phyloP scores from a whole-genome alignment of 2,329 filamentous ascomycete genomes.

The Arthroderma sp. region DNA sequence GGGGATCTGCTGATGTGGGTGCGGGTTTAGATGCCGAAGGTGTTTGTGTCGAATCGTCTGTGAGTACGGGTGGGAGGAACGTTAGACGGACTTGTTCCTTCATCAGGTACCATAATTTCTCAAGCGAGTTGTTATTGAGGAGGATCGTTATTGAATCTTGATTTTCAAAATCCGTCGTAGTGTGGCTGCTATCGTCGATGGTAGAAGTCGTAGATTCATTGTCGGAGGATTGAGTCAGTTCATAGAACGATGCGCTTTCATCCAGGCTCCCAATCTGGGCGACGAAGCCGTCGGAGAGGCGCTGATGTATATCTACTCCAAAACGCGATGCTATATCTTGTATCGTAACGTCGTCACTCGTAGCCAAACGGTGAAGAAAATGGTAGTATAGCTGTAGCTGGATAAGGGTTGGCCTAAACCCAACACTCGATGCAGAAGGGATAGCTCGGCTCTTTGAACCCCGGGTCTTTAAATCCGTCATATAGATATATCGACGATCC shows the following conservation, averaged over 20 bases:
- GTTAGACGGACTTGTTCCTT: conserved; percentile 46
- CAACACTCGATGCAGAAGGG: conserved; percentile 45
- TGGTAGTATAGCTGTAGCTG: conserved; percentile 85
- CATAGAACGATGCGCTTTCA: conserved; percentile 19
- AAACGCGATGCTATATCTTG: conserved; percentile 58
- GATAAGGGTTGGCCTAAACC: conserved; percentile 62
- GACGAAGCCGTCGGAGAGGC: conserved; percentile 70
- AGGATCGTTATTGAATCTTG: conserved; percentile 40
- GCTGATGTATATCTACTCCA: conserved; percentile 46
- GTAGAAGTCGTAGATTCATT: conserved; percentile 8
- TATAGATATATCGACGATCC: conserved; percentile 40
- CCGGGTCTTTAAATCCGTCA: conserved; percentile 83
- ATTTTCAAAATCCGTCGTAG: conserved; percentile 18
- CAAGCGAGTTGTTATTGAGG: conserved; percentile 46
- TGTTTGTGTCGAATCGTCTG: conserved; percentile 10
- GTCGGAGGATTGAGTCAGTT: conserved; percentile 17
- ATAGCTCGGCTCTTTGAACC: conserved; percentile 40
- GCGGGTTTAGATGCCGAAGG: conserved; percentile 20
- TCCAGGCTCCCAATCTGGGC: conserved; percentile 58
- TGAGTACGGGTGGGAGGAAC: conserved; percentile 20
- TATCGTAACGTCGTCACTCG: conserved; percentile 57
- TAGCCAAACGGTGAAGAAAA: conserved; percentile 59
- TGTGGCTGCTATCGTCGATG: conserved; percentile 13
- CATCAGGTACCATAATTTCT: conserved; percentile 50
- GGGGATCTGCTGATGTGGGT: conserved; percentile 24